These are phyloP conservation scores for Stephania yunnanensis DNA, from an alignment of 164 flowering plant genomes.

Conservation along the genomic window DNA sequence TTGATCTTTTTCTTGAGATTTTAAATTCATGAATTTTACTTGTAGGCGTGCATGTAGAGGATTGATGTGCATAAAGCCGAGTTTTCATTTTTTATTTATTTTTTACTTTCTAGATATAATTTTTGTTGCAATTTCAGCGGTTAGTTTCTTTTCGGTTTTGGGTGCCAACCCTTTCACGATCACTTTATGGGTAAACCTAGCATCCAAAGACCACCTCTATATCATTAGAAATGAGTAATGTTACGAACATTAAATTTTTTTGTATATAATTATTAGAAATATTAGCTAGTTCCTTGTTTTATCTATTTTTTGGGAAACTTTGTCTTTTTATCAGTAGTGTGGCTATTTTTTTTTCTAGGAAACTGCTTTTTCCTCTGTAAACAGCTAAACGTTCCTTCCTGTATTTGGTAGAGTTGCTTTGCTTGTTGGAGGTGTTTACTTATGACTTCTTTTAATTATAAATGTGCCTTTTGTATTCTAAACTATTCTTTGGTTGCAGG, in stretches of 20 bases:
- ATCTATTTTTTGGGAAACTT: too few species aligned
- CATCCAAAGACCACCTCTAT: background rate
- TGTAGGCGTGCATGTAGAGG: too few species aligned
- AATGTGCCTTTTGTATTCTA: background rate
- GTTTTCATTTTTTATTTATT: too few species aligned
- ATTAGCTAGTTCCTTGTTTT: too few species aligned
- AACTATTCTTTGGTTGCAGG: slow-evolving; percentile 38
- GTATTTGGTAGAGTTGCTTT: background rate
- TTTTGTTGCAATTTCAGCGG: too few species aligned
- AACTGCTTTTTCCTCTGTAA: background rate
- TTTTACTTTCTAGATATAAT: too few species aligned
- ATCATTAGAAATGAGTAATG: background rate
- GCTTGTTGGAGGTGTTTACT: background rate
- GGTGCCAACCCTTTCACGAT: background rate
- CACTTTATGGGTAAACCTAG: background rate
- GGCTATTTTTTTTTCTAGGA: background rate
- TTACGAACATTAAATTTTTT: too few species aligned
- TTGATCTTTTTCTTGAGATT: background rate
- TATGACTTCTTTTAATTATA: background rate
- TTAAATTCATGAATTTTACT: too few species aligned
- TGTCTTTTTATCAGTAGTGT: too few species aligned
- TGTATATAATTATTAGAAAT: too few species aligned
- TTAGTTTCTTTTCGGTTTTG: too few species aligned
- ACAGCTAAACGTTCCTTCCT: background rate
- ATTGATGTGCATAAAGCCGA: too few species aligned